Conservation (phyloP, 331 rosid genomes). For the Acacia concinna region DNA sequence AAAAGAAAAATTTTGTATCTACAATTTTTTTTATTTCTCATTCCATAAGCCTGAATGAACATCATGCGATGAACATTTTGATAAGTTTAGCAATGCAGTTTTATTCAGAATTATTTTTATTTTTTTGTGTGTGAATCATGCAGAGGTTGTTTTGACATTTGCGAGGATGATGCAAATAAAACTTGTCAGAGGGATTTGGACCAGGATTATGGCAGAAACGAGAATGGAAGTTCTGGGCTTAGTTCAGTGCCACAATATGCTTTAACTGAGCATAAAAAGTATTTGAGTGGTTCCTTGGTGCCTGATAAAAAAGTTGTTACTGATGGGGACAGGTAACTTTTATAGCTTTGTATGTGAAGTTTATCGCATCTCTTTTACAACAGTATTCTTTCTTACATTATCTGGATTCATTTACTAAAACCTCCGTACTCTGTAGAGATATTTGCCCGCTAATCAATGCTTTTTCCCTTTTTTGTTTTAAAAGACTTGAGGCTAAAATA, state of each 20-base stretch:
- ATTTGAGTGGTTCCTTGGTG: slow-evolving; percentile 63
- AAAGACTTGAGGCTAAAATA: slow-evolving; percentile 16
- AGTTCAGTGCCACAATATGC: slow-evolving; percentile 50
- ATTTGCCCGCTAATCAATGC: slow-evolving; percentile 7
- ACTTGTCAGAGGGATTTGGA: slow-evolving; percentile 52
- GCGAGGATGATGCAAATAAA: slow-evolving; percentile 63
- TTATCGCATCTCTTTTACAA: background rate
- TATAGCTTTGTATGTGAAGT: background rate
- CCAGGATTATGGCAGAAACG: slow-evolving; percentile 64
- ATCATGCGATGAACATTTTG: background rate
- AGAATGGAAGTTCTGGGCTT: slow-evolving; percentile 64
- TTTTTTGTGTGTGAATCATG: slow-evolving; percentile 30
- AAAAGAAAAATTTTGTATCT: background rate
- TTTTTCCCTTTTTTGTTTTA: background rate
- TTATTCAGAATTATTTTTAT: background rate
- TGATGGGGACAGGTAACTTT: slow-evolving; percentile 72
- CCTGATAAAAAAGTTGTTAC: slow-evolving; percentile 61
- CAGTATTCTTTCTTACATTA: slow-evolving; percentile 7
- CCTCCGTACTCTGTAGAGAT: background rate
- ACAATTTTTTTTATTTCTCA: background rate
- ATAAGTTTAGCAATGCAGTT: slow-evolving; percentile 25
- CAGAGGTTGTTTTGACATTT: slow-evolving; percentile 94
- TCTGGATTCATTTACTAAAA: slow-evolving; percentile 5
- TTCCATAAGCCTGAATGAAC: background rate
- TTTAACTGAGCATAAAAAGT: slow-evolving; percentile 50